phyloP scores from a whole-genome alignment of 345 rosid genomes.

The Garcia nutans region DNA sequence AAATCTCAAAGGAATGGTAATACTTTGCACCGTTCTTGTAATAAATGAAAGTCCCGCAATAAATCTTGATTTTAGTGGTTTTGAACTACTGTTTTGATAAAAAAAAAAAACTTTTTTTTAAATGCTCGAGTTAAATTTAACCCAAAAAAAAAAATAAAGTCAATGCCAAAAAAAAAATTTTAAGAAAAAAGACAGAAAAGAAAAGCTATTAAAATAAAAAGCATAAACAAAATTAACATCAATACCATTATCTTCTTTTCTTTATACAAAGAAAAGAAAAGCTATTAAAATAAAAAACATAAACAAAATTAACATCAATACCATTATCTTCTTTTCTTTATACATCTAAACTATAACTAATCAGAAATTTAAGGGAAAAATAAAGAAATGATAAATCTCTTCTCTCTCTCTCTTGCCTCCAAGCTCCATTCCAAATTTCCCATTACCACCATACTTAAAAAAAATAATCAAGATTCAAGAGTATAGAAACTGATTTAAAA shows the following conservation, averaged over 20 bases:
- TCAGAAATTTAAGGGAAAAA: neutral
- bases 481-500: neutral
- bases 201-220: neutral
- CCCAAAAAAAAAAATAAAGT: no score
- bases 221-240: neutral
- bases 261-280: conserved; percentile 1
- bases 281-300: neutral
- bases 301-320: neutral
- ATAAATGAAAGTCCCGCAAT: no score
- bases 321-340: neutral
- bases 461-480: conserved; percentile 1
- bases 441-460: neutral
- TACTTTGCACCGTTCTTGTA: no score
- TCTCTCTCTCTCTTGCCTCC: neutral
- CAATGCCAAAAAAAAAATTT: no score
- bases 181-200: no score
- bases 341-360: neutral
- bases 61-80: no score
- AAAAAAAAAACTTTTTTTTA: no score
- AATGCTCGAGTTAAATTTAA: no score
- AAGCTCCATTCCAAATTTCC: neutral
- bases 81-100: no score
- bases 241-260: neutral
- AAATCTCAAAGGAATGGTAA: no score
- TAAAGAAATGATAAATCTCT: neutral